Evolutionary conservation across 2,329 filamentous ascomycete genomes (phyloP), one percentile per base, ranked within the genome.

Genomic region (Beauveria sp.): DNA sequence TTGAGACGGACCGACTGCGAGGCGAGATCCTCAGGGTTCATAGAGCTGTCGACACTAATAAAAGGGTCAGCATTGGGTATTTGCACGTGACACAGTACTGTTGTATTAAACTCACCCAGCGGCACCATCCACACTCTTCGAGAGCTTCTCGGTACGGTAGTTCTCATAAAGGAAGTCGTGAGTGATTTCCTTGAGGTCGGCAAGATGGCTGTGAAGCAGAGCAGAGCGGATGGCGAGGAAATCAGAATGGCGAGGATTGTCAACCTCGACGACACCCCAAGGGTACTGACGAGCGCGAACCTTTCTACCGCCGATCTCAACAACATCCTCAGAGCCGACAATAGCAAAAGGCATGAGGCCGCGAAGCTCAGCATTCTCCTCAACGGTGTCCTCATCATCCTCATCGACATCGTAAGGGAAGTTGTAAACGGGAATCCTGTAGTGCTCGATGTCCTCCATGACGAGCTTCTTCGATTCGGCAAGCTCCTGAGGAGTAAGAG

Each of bases 101-200:
- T 48, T 58, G 20, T 49, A 57, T 43, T 43, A 51, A 49, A 91
- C 92, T 70, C 90, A 96, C 92, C 87, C 86, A 85, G 87, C 85
- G 78, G 90, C 90, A 76, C 91, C 91, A 74, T 97, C 93, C 69
- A 99, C 95, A 75, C 92, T 97, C 91, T 98, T 99, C 83, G 91
- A 96, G 71, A 99, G 90, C 83, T 98, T 98, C 90, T 99, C 95
- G 73, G 95, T 99, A 91, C 95, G 92, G 85, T 99, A 99, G 81
- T 99, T 99, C 77, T 99, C 95, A 80, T 99, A 99, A 67, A 99
- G 82, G 88, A 99, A 99, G 78, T 99, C 95, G 78, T 99, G 95
- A 58, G 95, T 99, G 74, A 99, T 99, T 78, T 99, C 95, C 87
- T 99, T 99, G 72, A 99, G 81, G 76, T 99, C 95, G 65, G 95